Evolutionary conservation across 2,329 filamentous ascomycete species (phyloP).

Genomic region (Colletotrichum graminicola): DNA sequence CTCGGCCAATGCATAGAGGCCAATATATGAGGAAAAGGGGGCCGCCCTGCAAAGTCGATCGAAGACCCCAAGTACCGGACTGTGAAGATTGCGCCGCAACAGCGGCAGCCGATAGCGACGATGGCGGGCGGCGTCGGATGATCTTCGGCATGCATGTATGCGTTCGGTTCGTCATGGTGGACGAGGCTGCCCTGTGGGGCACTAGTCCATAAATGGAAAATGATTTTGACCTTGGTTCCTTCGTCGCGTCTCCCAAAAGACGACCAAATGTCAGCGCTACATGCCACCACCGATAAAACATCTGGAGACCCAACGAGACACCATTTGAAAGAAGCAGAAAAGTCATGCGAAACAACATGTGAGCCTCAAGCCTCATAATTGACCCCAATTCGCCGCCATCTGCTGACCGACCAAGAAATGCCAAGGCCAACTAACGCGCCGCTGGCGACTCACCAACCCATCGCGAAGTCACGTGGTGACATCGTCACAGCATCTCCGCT

Average conservation of each 20-base stretch:
- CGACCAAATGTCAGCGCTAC: not conserved
- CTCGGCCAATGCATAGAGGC: not conserved
- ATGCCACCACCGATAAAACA: not conserved
- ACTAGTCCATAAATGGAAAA: slow-evolving; percentile 27
- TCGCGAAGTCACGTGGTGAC: slow-evolving; percentile 25
- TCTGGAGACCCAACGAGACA: not conserved
- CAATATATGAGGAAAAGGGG: not conserved
- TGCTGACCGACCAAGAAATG: not conserved
- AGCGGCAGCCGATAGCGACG: not conserved
- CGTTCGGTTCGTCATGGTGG: slow-evolving; percentile 10
- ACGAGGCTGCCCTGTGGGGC: not conserved
- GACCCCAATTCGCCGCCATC: too few species aligned
- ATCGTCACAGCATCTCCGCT: not conserved
- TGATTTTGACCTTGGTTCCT: slow-evolving; percentile 8
- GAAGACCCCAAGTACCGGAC: not conserved
- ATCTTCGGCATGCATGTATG: slow-evolving; percentile 21
- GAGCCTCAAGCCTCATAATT: fast-evolving
- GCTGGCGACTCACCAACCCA: slow-evolving; percentile 2
- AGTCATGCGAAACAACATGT: not conserved
- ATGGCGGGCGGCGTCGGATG: slow-evolving; percentile 10
- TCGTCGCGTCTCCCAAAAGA: slow-evolving; percentile 34
- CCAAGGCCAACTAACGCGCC: not conserved
- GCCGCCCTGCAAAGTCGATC: not conserved
- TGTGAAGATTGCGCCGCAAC: not conserved
- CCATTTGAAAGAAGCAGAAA: not conserved